Percentiles rank a stretch among this genome's conserved stretches.
Conservation (phyloP, 306 rosid species). For the Malus orientalis region DNA sequence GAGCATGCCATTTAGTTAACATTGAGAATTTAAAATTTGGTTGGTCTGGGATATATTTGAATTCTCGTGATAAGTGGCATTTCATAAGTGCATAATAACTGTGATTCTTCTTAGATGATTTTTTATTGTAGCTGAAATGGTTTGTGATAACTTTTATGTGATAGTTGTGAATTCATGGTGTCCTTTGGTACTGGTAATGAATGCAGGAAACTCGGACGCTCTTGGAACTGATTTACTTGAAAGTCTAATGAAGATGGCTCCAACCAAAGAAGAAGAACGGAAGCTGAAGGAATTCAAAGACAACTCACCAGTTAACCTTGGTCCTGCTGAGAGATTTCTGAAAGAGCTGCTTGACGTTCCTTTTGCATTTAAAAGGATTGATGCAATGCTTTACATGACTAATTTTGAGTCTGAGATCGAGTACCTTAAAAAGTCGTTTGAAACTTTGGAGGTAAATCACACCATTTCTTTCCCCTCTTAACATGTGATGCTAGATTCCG, state of each 20-base stretch:
- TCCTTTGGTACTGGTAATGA: neutral
- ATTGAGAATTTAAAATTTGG: neutral
- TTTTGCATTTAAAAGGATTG: slow-evolving; percentile 85
- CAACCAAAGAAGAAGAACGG: slow-evolving; percentile 91
- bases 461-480: neutral
- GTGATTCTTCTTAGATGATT: neutral
- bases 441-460: slow-evolving; percentile 65
- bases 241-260: slow-evolving; percentile 93
- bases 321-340: slow-evolving; percentile 86
- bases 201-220: slow-evolving; percentile 73
- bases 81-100: neutral
- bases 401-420: slow-evolving; percentile 89
- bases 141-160: neutral
- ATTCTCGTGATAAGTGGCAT: neutral
- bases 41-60: neutral
- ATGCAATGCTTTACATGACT: slow-evolving; percentile 85
- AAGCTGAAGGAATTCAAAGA: slow-evolving; percentile 75
- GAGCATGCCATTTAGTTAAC: neutral
- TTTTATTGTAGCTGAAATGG: neutral
- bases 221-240: slow-evolving; percentile 88
- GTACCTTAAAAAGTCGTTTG: slow-evolving; percentile 70
- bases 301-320: slow-evolving; percentile 74
- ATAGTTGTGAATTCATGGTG: neutral
- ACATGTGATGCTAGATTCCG: neutral
- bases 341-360: slow-evolving; percentile 91